Evolutionary conservation across 176 grass and related monocot species (phyloP).

Genomic region (Rhynchospora breviuscula): DNA sequence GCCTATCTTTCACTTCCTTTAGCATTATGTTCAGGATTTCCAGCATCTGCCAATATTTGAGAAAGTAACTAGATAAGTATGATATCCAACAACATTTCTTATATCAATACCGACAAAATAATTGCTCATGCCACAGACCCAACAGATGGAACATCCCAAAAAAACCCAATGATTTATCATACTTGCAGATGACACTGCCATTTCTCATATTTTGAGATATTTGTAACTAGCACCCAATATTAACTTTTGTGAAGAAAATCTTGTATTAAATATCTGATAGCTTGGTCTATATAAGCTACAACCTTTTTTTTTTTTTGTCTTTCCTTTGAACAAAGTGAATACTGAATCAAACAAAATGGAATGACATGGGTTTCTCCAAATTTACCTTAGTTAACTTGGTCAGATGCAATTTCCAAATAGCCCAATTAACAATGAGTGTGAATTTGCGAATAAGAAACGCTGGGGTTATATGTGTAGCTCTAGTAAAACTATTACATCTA

Average conservation of each 20-base stretch:
- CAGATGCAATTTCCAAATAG: not conserved
- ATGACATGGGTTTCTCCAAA: not conserved
- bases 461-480: not conserved
- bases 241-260: not conserved
- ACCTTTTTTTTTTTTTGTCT: not conserved
- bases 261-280: not conserved
- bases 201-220: not conserved
- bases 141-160: not conserved
- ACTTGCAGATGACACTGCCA: not conserved
- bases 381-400: not conserved
- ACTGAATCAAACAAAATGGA: not conserved
- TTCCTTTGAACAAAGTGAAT: not conserved
- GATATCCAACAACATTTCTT: not conserved
- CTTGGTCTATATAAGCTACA: not conserved
- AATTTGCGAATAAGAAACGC: not conserved
- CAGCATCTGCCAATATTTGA: slow-evolving; percentile 56
- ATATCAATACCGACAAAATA: not conserved
- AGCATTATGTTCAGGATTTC: slow-evolving; percentile 86
- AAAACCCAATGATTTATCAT: not conserved
- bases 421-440: not conserved
- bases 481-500: not conserved
- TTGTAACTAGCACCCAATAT: not conserved
- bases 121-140: not conserved
- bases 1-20: slow-evolving; percentile 70
- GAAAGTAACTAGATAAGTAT: slow-evolving; percentile 15